Conservation (phyloP, 2,329 filamentous ascomycete species). For the Aureobasidium musti region DNA sequence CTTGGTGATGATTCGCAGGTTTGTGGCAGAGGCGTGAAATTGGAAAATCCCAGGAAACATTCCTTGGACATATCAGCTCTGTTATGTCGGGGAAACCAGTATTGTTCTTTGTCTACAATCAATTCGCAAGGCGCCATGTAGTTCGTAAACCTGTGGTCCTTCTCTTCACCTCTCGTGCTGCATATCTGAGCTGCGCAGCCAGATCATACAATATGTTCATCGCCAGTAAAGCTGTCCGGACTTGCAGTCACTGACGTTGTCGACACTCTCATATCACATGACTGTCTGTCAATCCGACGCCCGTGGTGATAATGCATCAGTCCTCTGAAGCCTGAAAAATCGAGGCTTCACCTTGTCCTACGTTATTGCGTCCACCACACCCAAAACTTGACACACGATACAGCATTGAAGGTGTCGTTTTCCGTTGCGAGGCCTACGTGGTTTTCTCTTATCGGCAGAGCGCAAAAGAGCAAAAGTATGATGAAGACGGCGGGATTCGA, state of each 20-base stretch:
- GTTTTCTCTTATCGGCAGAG: too few species aligned
- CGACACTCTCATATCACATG: neutral
- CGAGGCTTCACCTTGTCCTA: neutral
- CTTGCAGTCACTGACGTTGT: neutral
- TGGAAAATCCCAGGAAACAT: neutral
- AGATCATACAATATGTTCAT: neutral
- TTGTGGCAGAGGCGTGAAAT: neutral
- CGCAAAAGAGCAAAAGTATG: neutral
- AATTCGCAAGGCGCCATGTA: too few species aligned
- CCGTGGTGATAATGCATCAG: neutral
- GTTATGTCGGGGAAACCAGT: too few species aligned
- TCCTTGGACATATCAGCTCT: neutral
- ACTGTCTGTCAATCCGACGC: neutral
- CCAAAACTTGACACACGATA: neutral
- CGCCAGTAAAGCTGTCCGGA: neutral
- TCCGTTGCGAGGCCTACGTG: too few species aligned
- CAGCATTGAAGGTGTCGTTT: too few species aligned
- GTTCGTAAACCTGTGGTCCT: too few species aligned
- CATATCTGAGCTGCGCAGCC: neutral
- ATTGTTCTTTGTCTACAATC: too few species aligned
- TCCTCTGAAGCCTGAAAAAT: neutral
- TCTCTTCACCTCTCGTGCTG: neutral
- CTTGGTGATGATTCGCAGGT: too few species aligned
- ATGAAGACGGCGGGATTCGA: conserved; percentile 7
- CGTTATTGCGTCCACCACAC: neutral